Evolutionary conservation across 129 eudicot species (phyloP), one percentile per base, ranked within the genome.

Genomic region (Logfia minima): DNA sequence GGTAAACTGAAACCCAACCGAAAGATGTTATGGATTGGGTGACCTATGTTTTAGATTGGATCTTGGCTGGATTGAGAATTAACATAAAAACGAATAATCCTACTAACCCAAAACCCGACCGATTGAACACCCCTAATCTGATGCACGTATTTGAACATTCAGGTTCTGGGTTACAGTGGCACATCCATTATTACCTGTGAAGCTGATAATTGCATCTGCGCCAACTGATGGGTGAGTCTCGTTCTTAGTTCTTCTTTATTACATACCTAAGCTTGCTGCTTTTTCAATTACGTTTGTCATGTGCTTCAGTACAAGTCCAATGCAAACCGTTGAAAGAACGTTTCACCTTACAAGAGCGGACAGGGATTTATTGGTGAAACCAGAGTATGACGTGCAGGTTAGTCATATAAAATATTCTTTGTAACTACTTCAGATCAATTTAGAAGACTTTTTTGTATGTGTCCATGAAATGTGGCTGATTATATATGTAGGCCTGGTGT

Each of bases 381-480:
- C 88, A 34, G 99, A 94, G 70, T 87, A 86, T 70, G 96, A 92
- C 66, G 79, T 94, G 64, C 99, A 94, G 99, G 98, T 93, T 79
- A 62, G 53, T 35, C 63, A 62, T 65, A 65, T 72, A 65, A 34
- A 34, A 67, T 51, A 64, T 74, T 21, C 16, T 59, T 59, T 17
- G 3, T 14, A 14, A 52, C 3, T 17, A 17, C 22, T n/a, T 1
- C 17, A 17, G 59, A 52, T 52, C 59, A 52, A 52, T n/a, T 16
- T 52, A 52, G 21, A 52, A n/a, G 59, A 52, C 19, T 10, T 14
- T 17, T 3, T 52, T 16, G 17, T 17, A 45, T 71, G 76, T 67
- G 66, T 23, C 81, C 53, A 70, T 72, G 68, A 65, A 75, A 65
- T 31, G 4, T 76, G 60, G 34, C 55, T 37, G 32, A 35, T 61